Evolutionary conservation across 768 basidiomycete genomes (phyloP), one percentile per base, ranked within the genome.

Genomic region (Macrolepiota dolichaula): DNA sequence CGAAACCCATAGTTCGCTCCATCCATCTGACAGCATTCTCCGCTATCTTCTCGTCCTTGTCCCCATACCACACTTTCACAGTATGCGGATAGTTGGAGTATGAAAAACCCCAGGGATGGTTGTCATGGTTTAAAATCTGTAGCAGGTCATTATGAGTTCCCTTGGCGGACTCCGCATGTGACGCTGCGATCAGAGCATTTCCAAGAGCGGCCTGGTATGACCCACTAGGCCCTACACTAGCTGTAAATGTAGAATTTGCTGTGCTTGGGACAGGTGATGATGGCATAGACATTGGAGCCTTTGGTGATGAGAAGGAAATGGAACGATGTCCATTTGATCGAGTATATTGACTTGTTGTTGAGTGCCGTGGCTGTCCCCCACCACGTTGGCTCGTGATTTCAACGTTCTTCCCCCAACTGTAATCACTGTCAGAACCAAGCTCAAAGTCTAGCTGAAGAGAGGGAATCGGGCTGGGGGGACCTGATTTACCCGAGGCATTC

Each of bases 1-100:
- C 86, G 47, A 82, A 80, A 19, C 86, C 83, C 90, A 95, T 92
- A 37, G 83, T 85, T 63, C 83, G 85, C 73, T 95, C 92, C 91
- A 95, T 92, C 93, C 94, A 96, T 66, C 90, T 76, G 42, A 98
- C 88, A 49, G 93, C 91, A 66, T 89, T 87, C 71, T 96, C 90
- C 36, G 89, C 88, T 62, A 99, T 96, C 76, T 89, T 90, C 74
- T 98, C 96, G 72, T 99, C 96, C 64, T 81, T 84, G 66, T 94
- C 91, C 2, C 96, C 96, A 65, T 94, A 94, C 94, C 94, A 98
- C 42, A 99, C 87, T 46, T 84, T 85, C 50, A 92, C 89, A 29
- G 75, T 78, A 67, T 90, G 88, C 13, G 85, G 85, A 65, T 96
- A 91, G 22, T 91, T 82, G 15, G 82, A 72, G 70, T 98, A 98